These are phyloP conservation scores for Punica granatum DNA, from an alignment of 345 rosid genomes.

Conservation along the genomic window DNA sequence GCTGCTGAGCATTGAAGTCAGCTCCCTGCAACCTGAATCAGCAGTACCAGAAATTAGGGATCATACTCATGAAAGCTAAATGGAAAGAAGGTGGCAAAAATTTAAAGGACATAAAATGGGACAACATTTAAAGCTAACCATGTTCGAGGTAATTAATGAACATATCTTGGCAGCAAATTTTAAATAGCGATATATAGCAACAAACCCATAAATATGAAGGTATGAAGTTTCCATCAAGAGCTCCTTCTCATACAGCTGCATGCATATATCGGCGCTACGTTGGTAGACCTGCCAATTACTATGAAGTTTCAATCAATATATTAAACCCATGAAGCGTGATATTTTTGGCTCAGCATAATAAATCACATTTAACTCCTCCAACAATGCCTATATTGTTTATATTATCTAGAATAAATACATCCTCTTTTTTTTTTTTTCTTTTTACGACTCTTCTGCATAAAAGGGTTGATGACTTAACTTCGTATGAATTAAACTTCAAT, in stretches of 20 bases:
- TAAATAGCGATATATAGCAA: conserved; percentile 11
- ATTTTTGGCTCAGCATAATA: background rate
- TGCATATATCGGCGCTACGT: conserved; percentile 72
- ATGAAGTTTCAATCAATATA: background rate
- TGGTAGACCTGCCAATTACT: conserved; percentile 58
- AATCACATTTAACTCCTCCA: background rate
- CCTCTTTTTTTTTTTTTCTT: background rate
- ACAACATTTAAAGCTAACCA: background rate
- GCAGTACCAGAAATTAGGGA: conserved; percentile 13
- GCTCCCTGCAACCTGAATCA: conserved; percentile 51
- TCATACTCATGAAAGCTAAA: background rate
- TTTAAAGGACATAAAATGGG: conserved; percentile 9
- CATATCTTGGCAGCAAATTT: background rate
- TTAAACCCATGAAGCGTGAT: background rate
- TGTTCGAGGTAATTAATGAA: background rate
- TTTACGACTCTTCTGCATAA: background rate
- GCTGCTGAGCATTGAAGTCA: conserved; percentile 67
- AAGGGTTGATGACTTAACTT: background rate
- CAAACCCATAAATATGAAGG: conserved; percentile 72
- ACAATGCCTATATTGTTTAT: too few species aligned
- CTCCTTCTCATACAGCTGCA: conserved; percentile 83
- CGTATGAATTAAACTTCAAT: background rate
- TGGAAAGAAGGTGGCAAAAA: background rate
- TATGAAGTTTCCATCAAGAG: conserved; percentile 64
- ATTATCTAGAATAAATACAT: background rate